Base-by-base conservation (phyloP, 345 rosid genomes). In the Lepidium africanum region DNA sequence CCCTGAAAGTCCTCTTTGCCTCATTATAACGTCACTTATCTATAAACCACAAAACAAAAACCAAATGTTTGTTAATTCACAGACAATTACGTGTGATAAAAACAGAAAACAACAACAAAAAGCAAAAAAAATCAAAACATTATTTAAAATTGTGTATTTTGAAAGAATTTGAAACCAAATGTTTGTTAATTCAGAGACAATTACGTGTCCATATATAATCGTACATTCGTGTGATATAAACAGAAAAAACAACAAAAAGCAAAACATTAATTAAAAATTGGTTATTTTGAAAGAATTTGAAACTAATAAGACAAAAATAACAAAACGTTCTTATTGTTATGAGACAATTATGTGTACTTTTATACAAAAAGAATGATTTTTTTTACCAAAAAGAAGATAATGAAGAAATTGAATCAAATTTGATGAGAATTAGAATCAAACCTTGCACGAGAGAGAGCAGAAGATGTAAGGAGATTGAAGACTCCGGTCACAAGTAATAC, bases 381-480 rank as follows among this genome's bases (percentile, higher is more conserved):
- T 45, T 16, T 11, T 3, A 7, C 6, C 0, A 11, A 7, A 52
- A 51, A 7, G 9, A 69, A 33, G 9, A 41, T 52, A 52, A 16
- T 17, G 30, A 55, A 16, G 30, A 15, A 40, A 55, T n/a, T 47
- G 19, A 65, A 38, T 2, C 45, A 23, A 50, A 59, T 2, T 52
- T 70, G 74, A 52, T 36, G 32, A 27, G 32, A 5, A n/a, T 21
- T 5, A 60, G 16, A 8, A 15, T 6, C 19, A 48, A 16, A 89
- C 98, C 98, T 92, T 92, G 96, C 98, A 92, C 17, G 84, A 87
- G 73, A 92, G 85, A 42, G 88, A 92, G 71, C 98, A 92, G 79
- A 87, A 89, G 62, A 74, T 73, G 67, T 79, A 89, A 3, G 88
- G 84, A 13, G 85, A 86, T 59, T 87, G 95, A 6, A 92, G 85